A percentile compares a stretch with the other conserved stretches of the same genome.
phyloP scores from a whole-genome alignment of 2,329 filamentous ascomycete genomes.

The Fusarium luffae region DNA sequence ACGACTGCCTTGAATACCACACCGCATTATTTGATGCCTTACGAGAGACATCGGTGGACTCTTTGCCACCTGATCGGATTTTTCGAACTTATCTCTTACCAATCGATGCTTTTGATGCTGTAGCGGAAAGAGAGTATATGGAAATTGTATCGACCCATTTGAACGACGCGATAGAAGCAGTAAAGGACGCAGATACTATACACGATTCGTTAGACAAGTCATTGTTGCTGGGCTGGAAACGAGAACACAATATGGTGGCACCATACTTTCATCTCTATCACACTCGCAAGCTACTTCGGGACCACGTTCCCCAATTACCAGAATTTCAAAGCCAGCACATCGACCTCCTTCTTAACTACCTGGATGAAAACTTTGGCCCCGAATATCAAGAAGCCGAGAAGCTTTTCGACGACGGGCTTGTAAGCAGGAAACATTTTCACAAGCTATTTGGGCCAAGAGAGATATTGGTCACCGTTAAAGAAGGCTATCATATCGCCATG shows the following conservation, averaged over 20 bases:
- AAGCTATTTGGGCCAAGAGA: neutral
- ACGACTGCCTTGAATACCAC: neutral
- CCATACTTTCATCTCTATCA: neutral
- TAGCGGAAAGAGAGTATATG: neutral
- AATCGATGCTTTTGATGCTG: neutral
- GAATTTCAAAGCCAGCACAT: accelerated
- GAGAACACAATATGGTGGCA: neutral
- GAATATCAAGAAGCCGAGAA: neutral
- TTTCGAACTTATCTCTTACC: accelerated
- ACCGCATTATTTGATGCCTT: accelerated
- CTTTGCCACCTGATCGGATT: accelerated
- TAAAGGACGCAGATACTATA: neutral
- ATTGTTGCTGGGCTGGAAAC: neutral
- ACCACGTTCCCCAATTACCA: neutral
- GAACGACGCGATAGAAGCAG: neutral
- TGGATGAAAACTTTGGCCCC: neutral
- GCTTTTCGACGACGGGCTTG: neutral
- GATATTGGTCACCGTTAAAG: neutral
- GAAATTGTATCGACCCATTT: neutral
- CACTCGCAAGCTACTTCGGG: neutral
- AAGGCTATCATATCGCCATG: neutral
- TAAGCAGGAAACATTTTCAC: neutral
- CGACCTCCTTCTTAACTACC: neutral
- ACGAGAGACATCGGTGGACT: neutral
- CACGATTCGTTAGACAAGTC: neutral